Percentiles rank a stretch among this genome's conserved stretches.
Conservation (phyloP, 164 flowering plant genomes). For the Echeveria elegans region DNA sequence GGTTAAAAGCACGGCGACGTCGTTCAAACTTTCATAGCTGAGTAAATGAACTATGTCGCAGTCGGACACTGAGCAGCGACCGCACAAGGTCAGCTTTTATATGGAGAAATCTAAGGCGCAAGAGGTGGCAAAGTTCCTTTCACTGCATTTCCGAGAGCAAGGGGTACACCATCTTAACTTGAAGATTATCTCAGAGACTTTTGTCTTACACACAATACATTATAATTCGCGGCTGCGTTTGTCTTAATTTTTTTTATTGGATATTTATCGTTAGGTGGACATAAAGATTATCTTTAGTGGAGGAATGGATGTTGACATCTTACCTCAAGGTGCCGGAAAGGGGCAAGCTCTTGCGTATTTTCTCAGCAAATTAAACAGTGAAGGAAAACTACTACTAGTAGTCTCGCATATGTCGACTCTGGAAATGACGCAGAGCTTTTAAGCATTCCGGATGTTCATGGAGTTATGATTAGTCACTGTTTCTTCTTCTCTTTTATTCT, state of each 20-base stretch:
- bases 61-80: conserved; percentile 83
- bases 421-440: conserved; percentile 91
- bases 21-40: neutral
- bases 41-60: conserved; percentile 22
- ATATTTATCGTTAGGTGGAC: conserved; percentile 45
- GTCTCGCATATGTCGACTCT: conserved; percentile 88
- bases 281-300: conserved; percentile 80
- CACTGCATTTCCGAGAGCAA: conserved; percentile 43
- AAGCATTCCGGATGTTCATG: conserved; percentile 73
- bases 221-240: neutral
- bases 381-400: conserved; percentile 42
- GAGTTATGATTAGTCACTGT: conserved; percentile 64
- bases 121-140: conserved; percentile 53
- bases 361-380: conserved; percentile 43
- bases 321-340: conserved; percentile 84
- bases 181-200: neutral
- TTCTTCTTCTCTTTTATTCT: neutral
- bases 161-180: conserved; percentile 40
- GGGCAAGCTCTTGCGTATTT: conserved; percentile 90
- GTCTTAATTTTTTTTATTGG: neutral
- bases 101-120: conserved; percentile 68
- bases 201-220: neutral
- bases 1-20: neutral
- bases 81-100: conserved; percentile 91
- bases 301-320: conserved; percentile 64